phyloP scores from a whole-genome alignment of 176 grass and related monocot genomes.

The Paspalum notatum region DNA sequence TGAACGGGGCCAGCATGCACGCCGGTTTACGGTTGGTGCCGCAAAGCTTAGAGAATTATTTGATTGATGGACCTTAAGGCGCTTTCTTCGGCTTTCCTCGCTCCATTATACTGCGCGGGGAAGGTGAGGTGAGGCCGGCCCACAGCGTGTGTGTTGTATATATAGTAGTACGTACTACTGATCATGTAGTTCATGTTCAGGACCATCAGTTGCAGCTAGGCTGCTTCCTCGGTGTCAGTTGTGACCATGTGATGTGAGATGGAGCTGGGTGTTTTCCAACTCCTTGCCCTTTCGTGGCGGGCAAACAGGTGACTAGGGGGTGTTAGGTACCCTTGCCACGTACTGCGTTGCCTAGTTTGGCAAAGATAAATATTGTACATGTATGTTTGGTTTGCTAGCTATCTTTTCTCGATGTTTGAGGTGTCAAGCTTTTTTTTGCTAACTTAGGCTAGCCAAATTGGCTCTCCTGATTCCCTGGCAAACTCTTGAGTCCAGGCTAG shows the following conservation, averaged over 20 bases:
- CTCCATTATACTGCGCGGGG: slow-evolving; percentile 3
- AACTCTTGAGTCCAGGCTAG: too few relatives aligned
- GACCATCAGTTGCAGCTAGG: neutral
- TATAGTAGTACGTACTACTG: neutral
- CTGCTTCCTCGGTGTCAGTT: neutral
- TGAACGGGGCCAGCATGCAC: neutral
- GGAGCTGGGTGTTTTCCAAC: neutral
- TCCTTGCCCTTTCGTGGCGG: neutral
- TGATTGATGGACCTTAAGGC: neutral
- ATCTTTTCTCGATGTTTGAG: too few relatives aligned
- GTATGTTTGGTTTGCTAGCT: too few relatives aligned
- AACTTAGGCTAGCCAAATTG: too few relatives aligned
- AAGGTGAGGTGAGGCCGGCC: neutral
- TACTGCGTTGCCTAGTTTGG: too few relatives aligned
- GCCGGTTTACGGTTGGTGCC: neutral
- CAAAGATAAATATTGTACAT: too few relatives aligned
- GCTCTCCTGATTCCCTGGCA: too few relatives aligned
- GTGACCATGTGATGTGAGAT: neutral
- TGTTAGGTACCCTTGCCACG: too few relatives aligned
- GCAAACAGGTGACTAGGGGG: too few relatives aligned
- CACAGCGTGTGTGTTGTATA: neutral
- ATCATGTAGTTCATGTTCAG: neutral
- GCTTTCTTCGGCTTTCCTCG: neutral
- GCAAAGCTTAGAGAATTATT: neutral
- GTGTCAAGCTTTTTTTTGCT: too few relatives aligned